Evolutionary conservation across 2,329 filamentous ascomycete genomes (phyloP).

Genomic region (Cryphonectria parasitica): DNA sequence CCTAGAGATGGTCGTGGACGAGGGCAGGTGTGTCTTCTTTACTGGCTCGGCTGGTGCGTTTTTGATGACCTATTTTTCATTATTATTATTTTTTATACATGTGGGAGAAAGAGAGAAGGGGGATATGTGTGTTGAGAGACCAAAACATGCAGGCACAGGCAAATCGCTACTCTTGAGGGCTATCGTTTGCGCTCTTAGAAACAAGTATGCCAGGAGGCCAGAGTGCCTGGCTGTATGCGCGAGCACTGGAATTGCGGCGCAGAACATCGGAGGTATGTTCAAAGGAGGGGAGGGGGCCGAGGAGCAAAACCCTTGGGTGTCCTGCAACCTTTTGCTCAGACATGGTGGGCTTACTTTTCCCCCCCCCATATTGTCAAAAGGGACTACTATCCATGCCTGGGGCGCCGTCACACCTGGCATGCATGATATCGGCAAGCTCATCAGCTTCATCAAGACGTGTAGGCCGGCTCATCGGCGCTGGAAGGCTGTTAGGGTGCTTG

Average conservation of each 20-base stretch:
- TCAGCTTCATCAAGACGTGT: constrained; percentile 74
- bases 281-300: too few relatives aligned
- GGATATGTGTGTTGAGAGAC: neutral
- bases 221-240: constrained; percentile 74
- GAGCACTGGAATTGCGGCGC: constrained; percentile 75
- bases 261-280: constrained; percentile 68
- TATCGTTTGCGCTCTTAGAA: constrained; percentile 67
- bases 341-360: neutral
- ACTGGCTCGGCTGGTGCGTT: constrained; percentile 62
- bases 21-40: constrained; percentile 75
- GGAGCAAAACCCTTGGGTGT: too few relatives aligned
- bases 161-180: constrained; percentile 76
- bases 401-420: constrained; percentile 75
- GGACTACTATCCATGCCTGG: constrained; percentile 73
- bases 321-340: too few relatives aligned
- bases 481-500: constrained; percentile 70
- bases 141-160: constrained; percentile 61
- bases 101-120: neutral
- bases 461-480: constrained; percentile 70
- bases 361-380: neutral
- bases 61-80: neutral
- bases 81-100: too few relatives aligned
- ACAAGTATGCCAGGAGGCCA: constrained; percentile 63
- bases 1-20: constrained; percentile 65
- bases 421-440: constrained; percentile 67